Percentiles rank a stretch among this genome's conserved stretches.
Conservation (phyloP, 2,329 filamentous ascomycete species). For the Venturia asperata region DNA sequence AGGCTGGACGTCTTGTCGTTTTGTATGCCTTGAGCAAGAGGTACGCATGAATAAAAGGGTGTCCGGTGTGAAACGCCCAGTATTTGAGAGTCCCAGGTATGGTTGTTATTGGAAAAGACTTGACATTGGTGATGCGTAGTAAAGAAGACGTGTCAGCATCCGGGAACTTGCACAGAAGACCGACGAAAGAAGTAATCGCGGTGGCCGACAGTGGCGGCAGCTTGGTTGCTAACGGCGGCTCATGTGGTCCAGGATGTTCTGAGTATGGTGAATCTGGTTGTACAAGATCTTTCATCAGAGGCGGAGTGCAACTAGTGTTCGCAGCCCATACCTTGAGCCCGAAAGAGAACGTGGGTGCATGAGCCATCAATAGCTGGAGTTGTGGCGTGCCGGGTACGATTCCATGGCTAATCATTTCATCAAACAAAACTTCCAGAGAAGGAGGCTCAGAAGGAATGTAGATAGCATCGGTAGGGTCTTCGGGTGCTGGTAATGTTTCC, state of each 20-base stretch:
- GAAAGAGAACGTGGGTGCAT: slow-evolving; percentile 13
- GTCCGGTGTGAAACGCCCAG: background rate
- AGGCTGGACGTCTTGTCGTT: background rate
- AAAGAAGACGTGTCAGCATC: background rate
- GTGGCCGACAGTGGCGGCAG: background rate
- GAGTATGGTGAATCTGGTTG: background rate
- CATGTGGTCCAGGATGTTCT: background rate
- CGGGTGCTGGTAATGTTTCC: slow-evolving; percentile 9
- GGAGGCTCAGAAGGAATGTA: slow-evolving; percentile 41
- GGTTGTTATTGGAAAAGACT: background rate
- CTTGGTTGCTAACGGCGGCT: background rate
- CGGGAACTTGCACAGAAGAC: slow-evolving; percentile 6
- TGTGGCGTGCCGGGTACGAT: slow-evolving; percentile 45
- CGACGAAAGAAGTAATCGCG: background rate
- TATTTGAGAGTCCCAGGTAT: background rate
- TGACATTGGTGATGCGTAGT: background rate
- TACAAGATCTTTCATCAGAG: background rate
- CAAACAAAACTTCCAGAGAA: slow-evolving; percentile 50
- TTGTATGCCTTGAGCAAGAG: background rate
- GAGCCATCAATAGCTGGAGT: slow-evolving; percentile 49
- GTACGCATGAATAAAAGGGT: slow-evolving; percentile 1
- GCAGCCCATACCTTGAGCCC: slow-evolving; percentile 16
- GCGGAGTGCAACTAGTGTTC: background rate
- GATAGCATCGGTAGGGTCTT: slow-evolving; percentile 12
- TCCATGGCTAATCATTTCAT: slow-evolving; percentile 47